phyloP scores from a whole-genome alignment of 805 yeast species.

The Metschnikowia colocasiae region DNA sequence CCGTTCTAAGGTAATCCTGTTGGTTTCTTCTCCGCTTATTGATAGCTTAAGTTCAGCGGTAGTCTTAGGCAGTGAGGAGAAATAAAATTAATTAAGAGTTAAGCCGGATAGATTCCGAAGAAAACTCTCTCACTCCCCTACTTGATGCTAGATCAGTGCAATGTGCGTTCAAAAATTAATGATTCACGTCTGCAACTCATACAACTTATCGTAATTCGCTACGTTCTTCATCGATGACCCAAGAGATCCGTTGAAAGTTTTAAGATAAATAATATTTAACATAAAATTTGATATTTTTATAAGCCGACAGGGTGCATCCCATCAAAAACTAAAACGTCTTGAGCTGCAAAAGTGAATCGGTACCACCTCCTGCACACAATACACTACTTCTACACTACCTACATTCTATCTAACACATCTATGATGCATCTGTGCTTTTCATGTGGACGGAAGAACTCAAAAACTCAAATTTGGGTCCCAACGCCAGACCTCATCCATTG shows the following conservation, averaged over 20 bases:
- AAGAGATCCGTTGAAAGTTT: constrained; percentile 43
- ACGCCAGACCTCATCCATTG: too few relatives aligned
- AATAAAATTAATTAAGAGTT: neutral
- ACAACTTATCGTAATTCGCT: constrained; percentile 34
- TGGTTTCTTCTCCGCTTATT: constrained; percentile 46
- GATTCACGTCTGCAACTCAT: constrained; percentile 41
- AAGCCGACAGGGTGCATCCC: too few relatives aligned
- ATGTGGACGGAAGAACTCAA: too few relatives aligned
- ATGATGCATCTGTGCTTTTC: too few relatives aligned
- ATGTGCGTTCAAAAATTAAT: constrained; percentile 46
- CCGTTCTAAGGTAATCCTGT: constrained; percentile 44
- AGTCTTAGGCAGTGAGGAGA: constrained; percentile 21
- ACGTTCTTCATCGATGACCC: constrained; percentile 15
- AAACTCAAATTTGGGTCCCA: too few relatives aligned
- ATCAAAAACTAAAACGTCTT: too few relatives aligned
- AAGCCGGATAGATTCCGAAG: neutral
- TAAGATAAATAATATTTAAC: too few relatives aligned
- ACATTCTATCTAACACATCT: too few relatives aligned
- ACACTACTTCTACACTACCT: too few relatives aligned
- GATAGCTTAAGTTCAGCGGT: constrained; percentile 46
- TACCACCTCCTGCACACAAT: too few relatives aligned
- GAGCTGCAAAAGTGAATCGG: too few relatives aligned
- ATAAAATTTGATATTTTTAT: too few relatives aligned
- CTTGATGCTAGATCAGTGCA: constrained; percentile 24
- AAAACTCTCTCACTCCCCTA: neutral